These are phyloP conservation scores for Kuraishia ogatae DNA, from an alignment of 805 yeast species.

Conservation along the genomic window DNA sequence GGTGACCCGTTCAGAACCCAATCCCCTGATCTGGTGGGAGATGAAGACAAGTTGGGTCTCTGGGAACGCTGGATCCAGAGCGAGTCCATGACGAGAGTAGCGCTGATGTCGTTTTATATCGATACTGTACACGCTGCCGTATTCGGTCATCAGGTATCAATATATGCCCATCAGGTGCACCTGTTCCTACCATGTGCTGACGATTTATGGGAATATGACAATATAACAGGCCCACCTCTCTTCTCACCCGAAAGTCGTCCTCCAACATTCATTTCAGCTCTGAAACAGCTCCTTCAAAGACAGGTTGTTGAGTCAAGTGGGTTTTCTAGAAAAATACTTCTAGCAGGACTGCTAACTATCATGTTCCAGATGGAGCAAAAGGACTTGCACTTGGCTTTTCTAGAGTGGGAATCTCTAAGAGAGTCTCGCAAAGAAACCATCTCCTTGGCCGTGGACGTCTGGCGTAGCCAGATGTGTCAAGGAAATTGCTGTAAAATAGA, in stretches of 20 bases:
- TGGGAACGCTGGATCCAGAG: slow-evolving; percentile 64
- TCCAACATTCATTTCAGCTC: slow-evolving; percentile 18
- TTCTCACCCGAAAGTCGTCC: background rate
- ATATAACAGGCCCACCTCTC: background rate
- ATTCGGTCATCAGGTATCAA: slow-evolving; percentile 55
- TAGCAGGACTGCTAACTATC: slow-evolving; percentile 54
- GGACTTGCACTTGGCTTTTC: slow-evolving; percentile 38
- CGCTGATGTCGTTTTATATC: slow-evolving; percentile 66
- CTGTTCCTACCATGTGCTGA: slow-evolving; percentile 19
- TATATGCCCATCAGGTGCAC: slow-evolving; percentile 44
- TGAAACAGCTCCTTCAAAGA: slow-evolving; percentile 31
- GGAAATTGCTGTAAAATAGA: slow-evolving; percentile 10
- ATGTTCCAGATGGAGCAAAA: slow-evolving; percentile 52
- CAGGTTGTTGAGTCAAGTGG: slow-evolving; percentile 32
- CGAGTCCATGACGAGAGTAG: slow-evolving; percentile 65
- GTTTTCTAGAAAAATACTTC: slow-evolving; percentile 53
- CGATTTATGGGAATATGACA: slow-evolving; percentile 1
- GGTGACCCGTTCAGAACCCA: slow-evolving; percentile 28
- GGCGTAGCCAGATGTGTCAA: slow-evolving; percentile 34
- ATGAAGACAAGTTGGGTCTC: background rate
- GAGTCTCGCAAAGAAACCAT: slow-evolving; percentile 57
- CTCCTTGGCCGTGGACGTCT: slow-evolving; percentile 54
- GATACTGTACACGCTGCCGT: slow-evolving; percentile 68
- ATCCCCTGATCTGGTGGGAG: background rate
- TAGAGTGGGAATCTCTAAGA: slow-evolving; percentile 25